phyloP scores from a whole-genome alignment of 2,329 filamentous ascomycete species.

The Fonsecaea multimorphosa region DNA sequence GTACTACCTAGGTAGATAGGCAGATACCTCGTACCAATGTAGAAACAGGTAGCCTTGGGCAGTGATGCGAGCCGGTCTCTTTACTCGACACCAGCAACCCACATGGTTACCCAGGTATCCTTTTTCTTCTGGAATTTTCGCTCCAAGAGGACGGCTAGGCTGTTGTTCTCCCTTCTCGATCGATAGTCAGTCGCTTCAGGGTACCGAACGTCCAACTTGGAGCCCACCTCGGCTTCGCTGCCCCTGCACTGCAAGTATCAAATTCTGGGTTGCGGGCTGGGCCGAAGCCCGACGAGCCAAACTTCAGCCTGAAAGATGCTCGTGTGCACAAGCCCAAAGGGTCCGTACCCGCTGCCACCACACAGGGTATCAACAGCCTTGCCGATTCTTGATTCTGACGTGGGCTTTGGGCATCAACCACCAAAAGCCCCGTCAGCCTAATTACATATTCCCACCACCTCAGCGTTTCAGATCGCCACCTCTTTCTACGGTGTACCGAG shows the following conservation, averaged over 20 bases:
- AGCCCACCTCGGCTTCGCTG: not conserved
- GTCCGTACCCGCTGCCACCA: not conserved
- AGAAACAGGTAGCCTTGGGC: not conserved
- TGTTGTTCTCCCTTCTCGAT: not conserved
- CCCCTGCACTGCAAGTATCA: not conserved
- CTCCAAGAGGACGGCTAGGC: not conserved
- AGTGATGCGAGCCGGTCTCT: not conserved
- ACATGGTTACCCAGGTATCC: not conserved
- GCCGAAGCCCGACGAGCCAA: conserved; percentile 11
- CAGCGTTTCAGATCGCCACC: not conserved
- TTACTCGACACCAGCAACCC: not conserved
- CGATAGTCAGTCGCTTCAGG: not conserved
- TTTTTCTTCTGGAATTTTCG: not conserved
- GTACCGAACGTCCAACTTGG: no score
- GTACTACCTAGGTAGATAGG: no score
- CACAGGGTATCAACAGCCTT: not conserved
- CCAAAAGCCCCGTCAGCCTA: not conserved
- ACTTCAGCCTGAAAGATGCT: conserved; percentile 15
- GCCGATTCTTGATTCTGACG: not conserved
- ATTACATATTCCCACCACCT: not conserved
- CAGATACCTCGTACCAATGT: not conserved
- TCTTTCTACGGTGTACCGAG: not conserved
- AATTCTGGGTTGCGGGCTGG: conserved; percentile 11
- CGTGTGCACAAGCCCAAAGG: conserved; percentile 2
- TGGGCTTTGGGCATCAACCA: not conserved